Conservation (phyloP, 1,284 basidiomycete genomes). For the Ganoderma leucocontextum region DNA sequence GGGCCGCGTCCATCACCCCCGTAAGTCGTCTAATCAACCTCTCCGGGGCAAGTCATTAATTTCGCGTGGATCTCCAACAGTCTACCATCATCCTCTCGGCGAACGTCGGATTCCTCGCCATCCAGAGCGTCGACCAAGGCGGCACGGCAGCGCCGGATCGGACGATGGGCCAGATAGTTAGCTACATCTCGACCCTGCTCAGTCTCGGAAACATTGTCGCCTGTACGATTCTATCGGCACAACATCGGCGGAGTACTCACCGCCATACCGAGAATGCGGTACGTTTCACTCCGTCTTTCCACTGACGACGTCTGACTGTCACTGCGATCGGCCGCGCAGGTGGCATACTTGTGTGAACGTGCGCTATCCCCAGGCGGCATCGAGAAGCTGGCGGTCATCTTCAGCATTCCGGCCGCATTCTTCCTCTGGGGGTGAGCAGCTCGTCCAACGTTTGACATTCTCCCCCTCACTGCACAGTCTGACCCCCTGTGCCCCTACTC, state of each 20-base stretch:
- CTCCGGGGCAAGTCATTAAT: not conserved
- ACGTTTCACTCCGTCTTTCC: not conserved
- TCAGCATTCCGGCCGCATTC: slow-evolving; percentile 39
- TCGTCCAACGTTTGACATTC: too few species aligned
- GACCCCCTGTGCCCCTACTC: too few species aligned
- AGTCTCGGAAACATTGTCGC: slow-evolving; percentile 39
- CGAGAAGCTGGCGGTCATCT: slow-evolving; percentile 36
- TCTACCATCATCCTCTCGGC: slow-evolving; percentile 51
- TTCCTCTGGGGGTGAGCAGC: slow-evolving; percentile 41
- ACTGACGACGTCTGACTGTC: not conserved
- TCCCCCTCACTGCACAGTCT: not conserved
- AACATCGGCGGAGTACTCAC: slow-evolving; percentile 30
- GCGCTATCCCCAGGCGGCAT: slow-evolving; percentile 21
- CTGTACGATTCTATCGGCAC: slow-evolving; percentile 34
- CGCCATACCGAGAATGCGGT: slow-evolving; percentile 31
- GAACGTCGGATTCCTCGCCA: slow-evolving; percentile 51
- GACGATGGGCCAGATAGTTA: slow-evolving; percentile 37
- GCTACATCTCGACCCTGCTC: slow-evolving; percentile 39
- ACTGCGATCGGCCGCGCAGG: slow-evolving; percentile 6
- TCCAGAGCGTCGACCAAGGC: slow-evolving; percentile 43
- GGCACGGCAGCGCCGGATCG: slow-evolving; percentile 9
- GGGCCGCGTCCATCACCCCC: slow-evolving; percentile 40
- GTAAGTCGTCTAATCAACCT: slow-evolving; percentile 28
- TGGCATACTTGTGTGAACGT: slow-evolving; percentile 28
- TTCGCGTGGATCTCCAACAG: slow-evolving; percentile 31